Base-by-base conservation (phyloP, 1,284 basidiomycete genomes). In the Pholiota adiposa region DNA sequence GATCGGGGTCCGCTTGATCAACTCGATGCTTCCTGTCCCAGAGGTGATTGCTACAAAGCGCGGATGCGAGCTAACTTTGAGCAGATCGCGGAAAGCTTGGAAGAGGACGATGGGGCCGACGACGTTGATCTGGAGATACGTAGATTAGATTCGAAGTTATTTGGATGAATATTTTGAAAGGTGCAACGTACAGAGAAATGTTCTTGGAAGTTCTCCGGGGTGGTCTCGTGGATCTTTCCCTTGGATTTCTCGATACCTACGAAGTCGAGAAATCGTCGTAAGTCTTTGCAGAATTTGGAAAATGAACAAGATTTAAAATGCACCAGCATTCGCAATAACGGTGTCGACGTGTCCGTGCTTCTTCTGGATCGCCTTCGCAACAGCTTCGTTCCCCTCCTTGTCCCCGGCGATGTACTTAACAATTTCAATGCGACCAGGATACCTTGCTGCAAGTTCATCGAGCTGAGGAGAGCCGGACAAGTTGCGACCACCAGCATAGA, bases 281-380 rank as follows among this genome's bases (percentile, higher is more conserved):
- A 16, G n/a, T n/a, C n/a, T n/a, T n/a, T n/a, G n/a, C n/a, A 1
- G 27, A 21, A 19, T 31, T 16, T 18, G 25, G 14, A 34, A 46
- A 0, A 21, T 8, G 21, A n/a, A 11, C 11, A 43, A 34, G 19
- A 38, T 3, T 4, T 31, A 31, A 31, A 16, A 18, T 46, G 34
- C 51, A 63, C 59, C 62, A 14, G 62, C 62, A 50, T 54, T 56
- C 18, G 50, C 55, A n/a, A 63, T 50, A 31, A 65, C 50, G 12
- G 51, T 48, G 36, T 65, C 64, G 1, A 63, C 48, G 16, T 49
- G 43, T n/a, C 62, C 60, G 51, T 54, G 41, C n/a, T n/a, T n/a
- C n/a, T n/a, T n/a, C n/a, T n/a, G n/a, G n/a, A n/a, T n/a, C n/a
- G n/a, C n/a, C n/a, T n/a, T n/a, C n/a, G n/a, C n/a, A n/a, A n/a